Evolutionary conservation across 495 filamentous ascomycete genomes (phyloP).

Genomic region (Xylaria longipes): DNA sequence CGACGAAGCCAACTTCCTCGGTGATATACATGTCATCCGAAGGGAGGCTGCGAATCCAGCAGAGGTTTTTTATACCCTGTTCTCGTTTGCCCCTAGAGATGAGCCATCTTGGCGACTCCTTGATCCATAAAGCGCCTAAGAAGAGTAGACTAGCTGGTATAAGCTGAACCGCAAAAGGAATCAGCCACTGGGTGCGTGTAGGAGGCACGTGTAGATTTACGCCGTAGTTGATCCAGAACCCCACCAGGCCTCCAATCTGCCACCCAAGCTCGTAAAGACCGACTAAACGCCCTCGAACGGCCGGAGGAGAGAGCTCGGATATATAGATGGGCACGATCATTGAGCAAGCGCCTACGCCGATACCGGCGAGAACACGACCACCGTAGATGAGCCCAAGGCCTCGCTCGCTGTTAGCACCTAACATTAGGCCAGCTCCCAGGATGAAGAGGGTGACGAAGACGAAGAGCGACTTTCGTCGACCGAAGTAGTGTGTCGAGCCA

Average conservation of each 20-base stretch:
- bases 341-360: conserved; percentile 59
- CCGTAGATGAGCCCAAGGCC: conserved; percentile 68
- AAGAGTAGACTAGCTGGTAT: conserved; percentile 67
- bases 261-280: conserved; percentile 76
- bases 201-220: conserved; percentile 51
- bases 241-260: conserved; percentile 69
- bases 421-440: conserved; percentile 68
- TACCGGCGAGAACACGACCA: conserved; percentile 59
- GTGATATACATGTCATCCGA: conserved; percentile 22
- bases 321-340: conserved; percentile 66
- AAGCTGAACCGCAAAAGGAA: conserved; percentile 64
- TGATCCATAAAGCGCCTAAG: conserved; percentile 57
- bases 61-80: conserved; percentile 22
- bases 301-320: conserved; percentile 61
- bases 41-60: conserved; percentile 27
- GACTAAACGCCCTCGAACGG: conserved; percentile 60
- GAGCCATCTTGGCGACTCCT: conserved; percentile 57
- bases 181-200: conserved; percentile 58
- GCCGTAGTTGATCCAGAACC: conserved; percentile 60
- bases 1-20: conserved; percentile 47
- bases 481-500: conserved; percentile 60
- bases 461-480: conserved; percentile 62
- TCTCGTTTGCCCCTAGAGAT: conserved; percentile 41
- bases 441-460: conserved; percentile 63
- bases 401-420: conserved; percentile 61